A percentile compares a stretch with the other conserved stretches of the same genome.
These are phyloP conservation scores for Linnemannia exigua DNA, from an alignment of 192 early-diverging fungal genomes.

Conservation along the genomic window DNA sequence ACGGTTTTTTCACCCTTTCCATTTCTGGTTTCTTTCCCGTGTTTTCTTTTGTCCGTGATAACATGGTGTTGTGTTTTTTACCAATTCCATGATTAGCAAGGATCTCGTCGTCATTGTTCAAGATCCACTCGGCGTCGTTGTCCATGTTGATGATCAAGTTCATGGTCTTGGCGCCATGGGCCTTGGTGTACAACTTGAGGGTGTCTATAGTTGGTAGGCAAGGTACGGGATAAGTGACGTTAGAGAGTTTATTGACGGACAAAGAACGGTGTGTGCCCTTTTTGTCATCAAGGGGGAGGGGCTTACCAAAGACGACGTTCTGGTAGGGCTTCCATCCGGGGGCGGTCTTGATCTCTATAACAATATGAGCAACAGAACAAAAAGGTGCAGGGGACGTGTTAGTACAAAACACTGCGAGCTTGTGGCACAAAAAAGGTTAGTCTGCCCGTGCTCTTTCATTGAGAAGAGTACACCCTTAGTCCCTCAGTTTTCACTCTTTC, in stretches of 20 bases:
- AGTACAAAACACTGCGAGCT: not conserved
- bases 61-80: slow-evolving; percentile 31
- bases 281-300: not conserved
- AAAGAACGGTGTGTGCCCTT: not conserved
- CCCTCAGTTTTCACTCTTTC: not conserved
- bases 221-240: not conserved
- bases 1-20: too few species aligned
- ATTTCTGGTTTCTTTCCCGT: not conserved
- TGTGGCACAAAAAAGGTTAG: slow-evolving; percentile 9
- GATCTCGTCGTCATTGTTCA: slow-evolving; percentile 68
- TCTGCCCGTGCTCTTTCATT: not conserved
- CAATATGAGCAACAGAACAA: not conserved
- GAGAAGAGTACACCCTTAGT: not conserved
- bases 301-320: slow-evolving; percentile 75
- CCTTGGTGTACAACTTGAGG: slow-evolving; percentile 81
- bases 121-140: slow-evolving; percentile 74
- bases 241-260: not conserved
- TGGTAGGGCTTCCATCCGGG: slow-evolving; percentile 79
- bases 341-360: slow-evolving; percentile 70
- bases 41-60: not conserved
- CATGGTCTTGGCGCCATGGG: slow-evolving; percentile 83
- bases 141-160: slow-evolving; percentile 93
- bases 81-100: slow-evolving; percentile 71
- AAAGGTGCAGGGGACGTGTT: not conserved
- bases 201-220: slow-evolving; percentile 66